Percentiles rank a stretch among this genome's conserved stretches.
phyloP scores from a whole-genome alignment of 768 basidiomycete genomes.

The Boletus tomentosulus region DNA sequence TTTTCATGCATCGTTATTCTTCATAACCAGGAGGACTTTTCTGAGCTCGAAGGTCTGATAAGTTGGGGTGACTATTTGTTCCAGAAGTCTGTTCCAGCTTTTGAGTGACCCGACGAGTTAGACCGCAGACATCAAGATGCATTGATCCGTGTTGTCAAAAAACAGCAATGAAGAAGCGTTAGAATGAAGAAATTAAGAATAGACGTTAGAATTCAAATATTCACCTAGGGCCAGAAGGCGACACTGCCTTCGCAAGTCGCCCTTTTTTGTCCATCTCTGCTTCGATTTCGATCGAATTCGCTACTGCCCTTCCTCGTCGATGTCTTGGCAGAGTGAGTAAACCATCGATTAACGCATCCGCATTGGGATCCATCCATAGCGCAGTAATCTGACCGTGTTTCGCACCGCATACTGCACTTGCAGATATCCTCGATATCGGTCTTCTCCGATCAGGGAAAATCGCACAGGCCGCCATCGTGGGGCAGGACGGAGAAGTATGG shows the following conservation, averaged over 20 bases:
- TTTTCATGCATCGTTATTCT: background rate
- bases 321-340: conserved; percentile 28
- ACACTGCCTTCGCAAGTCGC: background rate
- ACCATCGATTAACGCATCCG: background rate
- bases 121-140: too few species aligned
- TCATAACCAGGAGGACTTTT: too few species aligned
- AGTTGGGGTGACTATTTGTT: too few species aligned
- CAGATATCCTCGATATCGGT: conserved; percentile 81
- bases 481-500: conserved; percentile 29
- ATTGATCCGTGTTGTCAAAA: too few species aligned
- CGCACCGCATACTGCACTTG: background rate
- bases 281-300: background rate
- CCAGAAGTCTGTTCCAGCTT: too few species aligned
- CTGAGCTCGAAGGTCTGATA: too few species aligned
- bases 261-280: background rate
- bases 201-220: background rate
- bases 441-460: conserved; percentile 73
- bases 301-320: conserved; percentile 1
- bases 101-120: too few species aligned
- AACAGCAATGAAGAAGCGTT: background rate
- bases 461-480: conserved; percentile 56
- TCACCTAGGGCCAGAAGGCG: background rate
- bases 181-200: background rate
- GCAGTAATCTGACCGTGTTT: background rate
- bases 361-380: background rate